Conservation (phyloP, 148 eudicot species). For the Silene latifolia region DNA sequence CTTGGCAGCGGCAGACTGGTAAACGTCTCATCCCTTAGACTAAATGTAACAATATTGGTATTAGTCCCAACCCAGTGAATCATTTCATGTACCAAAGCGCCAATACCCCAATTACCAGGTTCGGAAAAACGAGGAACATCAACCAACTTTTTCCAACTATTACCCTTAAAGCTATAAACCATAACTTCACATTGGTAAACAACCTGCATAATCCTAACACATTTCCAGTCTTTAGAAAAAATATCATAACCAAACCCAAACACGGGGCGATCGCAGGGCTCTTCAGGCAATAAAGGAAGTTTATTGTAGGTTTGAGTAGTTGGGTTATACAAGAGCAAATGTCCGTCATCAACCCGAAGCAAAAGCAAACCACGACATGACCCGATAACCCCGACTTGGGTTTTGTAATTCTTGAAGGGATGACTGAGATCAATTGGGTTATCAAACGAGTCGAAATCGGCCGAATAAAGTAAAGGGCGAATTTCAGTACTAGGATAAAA, state of each 20-base stretch:
- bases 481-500: background rate
- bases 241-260: conserved; percentile 9
- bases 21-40: conserved; percentile 1
- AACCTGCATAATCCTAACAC: conserved; percentile 1
- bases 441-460: conserved; percentile 10
- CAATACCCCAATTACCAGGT: background rate
- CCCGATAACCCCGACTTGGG: background rate
- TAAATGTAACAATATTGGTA: background rate
- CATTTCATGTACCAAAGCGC: background rate
- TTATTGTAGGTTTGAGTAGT: conserved; percentile 12
- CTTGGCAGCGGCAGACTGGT: background rate
- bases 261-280: background rate
- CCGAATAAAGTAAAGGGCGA: background rate
- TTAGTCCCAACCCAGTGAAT: conserved; percentile 5
- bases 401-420: background rate
- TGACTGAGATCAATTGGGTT: background rate
- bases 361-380: conserved; percentile 9
- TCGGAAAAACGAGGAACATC: conserved; percentile 7
- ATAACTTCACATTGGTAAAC: background rate
- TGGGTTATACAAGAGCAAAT: background rate
- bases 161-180: conserved; percentile 6
- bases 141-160: background rate
- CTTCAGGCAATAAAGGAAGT: background rate
- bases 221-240: background rate
- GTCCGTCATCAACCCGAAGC: background rate